Evolutionary conservation across 495 filamentous ascomycete genomes (phyloP), one percentile per base, ranked within the genome.

Genomic region (Annulohypoxylon bovei): DNA sequence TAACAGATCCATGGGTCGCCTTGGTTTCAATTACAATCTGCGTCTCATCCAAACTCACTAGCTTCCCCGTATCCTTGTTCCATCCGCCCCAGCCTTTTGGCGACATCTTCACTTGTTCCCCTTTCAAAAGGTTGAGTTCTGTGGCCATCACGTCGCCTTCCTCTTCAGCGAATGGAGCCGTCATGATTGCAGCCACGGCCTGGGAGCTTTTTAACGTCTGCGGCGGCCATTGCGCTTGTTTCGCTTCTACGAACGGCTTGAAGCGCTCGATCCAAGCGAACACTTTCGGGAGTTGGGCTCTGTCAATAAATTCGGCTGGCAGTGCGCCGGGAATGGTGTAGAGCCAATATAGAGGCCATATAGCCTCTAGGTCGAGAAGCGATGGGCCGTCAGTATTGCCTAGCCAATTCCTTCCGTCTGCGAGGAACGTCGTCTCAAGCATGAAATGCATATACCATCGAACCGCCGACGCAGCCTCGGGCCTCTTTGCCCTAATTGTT

Each of bases 311-410:
- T 4, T 78, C 75, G 18, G 74, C 67, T 40, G 81, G 79, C 27
- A 89, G 68, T 9, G 86, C 83, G 2, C 82, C 85, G 0, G 81
- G 79, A 3, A 87, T 60, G 2, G 61, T 77, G 6, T 76, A 71
- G 1, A 90, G 63, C 89, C 90, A 92, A 68, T 87, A 82, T 55
- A 90, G 80, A 0, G 80, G 73, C 89, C 88, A 91, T 11, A 88
- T 79, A 16, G 82, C 83, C 74, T 90, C 86, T 44, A 91, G 84
- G 75, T 91, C 90, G 3, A 81, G 86, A 72, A 89, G 71, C 12
- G 76, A 75, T 8, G 88, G 83, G 27, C 74, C 75, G 8, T 79
- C 65, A 0, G 73, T 81, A 0, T 78, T 78, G 2, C 86, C 71
- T 11, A 91, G 75, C 87, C 88, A 92, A 5, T 80, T 64, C 22